A percentile compares a stretch with the other conserved stretches of the same genome.
phyloP scores from a whole-genome alignment of 2,329 filamentous ascomycete genomes.

The Dactylonectria macrodidyma region DNA sequence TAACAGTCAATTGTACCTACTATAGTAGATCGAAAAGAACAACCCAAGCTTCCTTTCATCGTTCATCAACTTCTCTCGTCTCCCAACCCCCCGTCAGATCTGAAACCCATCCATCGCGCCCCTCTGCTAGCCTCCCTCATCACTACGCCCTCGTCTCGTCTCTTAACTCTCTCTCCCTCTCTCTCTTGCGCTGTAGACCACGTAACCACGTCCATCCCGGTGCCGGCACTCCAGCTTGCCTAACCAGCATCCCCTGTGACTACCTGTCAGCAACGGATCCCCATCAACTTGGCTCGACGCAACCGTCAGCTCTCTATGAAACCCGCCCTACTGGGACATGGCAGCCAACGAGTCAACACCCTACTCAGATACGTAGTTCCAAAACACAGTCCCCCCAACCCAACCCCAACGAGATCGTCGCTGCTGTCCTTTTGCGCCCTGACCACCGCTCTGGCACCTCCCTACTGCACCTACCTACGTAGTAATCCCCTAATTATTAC shows the following conservation, averaged over 20 bases:
- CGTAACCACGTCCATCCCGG: background rate
- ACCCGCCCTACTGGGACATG: background rate
- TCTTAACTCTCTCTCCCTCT: slow-evolving; percentile 2
- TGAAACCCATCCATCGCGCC: slow-evolving; percentile 24
- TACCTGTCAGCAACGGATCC: background rate
- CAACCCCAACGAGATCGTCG: slow-evolving; percentile 24
- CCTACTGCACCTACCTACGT: too few species aligned
- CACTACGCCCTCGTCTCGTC: slow-evolving; percentile 4
- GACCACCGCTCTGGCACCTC: slow-evolving; percentile 13
- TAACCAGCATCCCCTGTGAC: background rate
- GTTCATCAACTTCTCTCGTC: background rate
- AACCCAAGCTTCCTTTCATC: too few species aligned
- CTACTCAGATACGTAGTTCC: background rate
- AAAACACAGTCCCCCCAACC: background rate
- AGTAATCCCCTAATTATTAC: too few species aligned
- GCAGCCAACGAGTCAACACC: background rate
- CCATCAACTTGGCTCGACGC: background rate
- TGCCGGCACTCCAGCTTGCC: background rate
- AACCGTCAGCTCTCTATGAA: slow-evolving; percentile 2
- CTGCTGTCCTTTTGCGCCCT: slow-evolving; percentile 30
- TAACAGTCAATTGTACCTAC: too few species aligned
- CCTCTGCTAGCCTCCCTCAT: slow-evolving; percentile 4
- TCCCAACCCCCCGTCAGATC: slow-evolving; percentile 24
- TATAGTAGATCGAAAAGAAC: too few species aligned
- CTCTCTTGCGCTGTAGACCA: background rate